Evolutionary conservation across 2,329 filamentous ascomycete genomes (phyloP).

Genomic region (Talaromyces sp.): DNA sequence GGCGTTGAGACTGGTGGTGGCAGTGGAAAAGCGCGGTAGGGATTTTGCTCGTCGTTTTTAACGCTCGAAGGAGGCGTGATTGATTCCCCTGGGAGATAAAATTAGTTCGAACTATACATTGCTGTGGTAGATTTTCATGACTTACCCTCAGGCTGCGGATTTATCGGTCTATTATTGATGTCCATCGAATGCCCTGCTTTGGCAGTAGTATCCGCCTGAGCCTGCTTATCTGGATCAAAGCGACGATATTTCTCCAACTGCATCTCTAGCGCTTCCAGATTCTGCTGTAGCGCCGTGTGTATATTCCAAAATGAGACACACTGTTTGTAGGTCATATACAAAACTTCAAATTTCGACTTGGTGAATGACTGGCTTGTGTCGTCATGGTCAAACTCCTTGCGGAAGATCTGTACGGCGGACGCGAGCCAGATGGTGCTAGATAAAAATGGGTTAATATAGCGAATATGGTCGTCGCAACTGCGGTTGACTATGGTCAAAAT

Average conservation of each 20-base stretch:
- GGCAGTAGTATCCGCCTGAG: too few relatives aligned
- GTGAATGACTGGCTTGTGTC: slow-evolving; percentile 9
- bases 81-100: too few relatives aligned
- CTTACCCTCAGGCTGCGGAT: too few relatives aligned
- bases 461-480: slow-evolving; percentile 21
- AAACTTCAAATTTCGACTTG: slow-evolving; percentile 17
- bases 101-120: too few relatives aligned
- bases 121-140: too few relatives aligned
- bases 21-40: too few relatives aligned
- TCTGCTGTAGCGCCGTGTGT: slow-evolving; percentile 20
- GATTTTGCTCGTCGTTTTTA: too few relatives aligned
- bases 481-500: slow-evolving; percentile 22
- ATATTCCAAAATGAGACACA: slow-evolving; percentile 24
- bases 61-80: too few relatives aligned
- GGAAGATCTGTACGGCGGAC: slow-evolving; percentile 23
- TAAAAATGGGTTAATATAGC: slow-evolving; percentile 28
- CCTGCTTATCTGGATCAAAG: too few relatives aligned
- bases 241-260: slow-evolving; percentile 17
- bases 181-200: too few relatives aligned
- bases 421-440: slow-evolving; percentile 29
- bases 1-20: too few relatives aligned
- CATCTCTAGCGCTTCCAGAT: slow-evolving; percentile 19
- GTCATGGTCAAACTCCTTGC: slow-evolving; percentile 13
- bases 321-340: slow-evolving; percentile 19
- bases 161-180: too few relatives aligned